phyloP scores from a whole-genome alignment of 805 yeast genomes.

The Henningerozyma blattae region DNA sequence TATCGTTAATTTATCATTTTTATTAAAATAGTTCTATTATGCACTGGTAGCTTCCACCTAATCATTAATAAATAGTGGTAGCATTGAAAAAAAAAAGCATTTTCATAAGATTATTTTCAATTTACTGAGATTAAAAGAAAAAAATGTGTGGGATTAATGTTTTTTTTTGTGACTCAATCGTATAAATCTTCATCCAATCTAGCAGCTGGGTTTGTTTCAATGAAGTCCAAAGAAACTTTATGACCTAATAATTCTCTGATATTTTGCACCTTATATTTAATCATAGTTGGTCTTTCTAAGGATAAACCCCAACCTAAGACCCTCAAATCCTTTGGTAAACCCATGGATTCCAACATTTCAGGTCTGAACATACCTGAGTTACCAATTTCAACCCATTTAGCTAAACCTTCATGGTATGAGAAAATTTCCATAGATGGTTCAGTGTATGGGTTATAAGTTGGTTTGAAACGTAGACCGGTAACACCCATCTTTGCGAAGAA shows the following conservation, averaged over 20 bases:
- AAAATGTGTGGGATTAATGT: neutral
- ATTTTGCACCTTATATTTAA: constrained; percentile 89
- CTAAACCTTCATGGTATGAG: constrained; percentile 90
- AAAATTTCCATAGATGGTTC: constrained; percentile 97
- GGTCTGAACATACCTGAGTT: constrained; percentile 99
- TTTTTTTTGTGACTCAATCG: constrained; percentile 12
- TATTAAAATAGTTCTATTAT: no score
- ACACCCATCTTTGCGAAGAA: constrained; percentile 98
- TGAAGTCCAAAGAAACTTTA: constrained; percentile 87
- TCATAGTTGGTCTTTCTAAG: constrained; percentile 98
- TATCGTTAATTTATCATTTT: no score
- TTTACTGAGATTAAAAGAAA: no score
- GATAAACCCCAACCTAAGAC: constrained; percentile 97
- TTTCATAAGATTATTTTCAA: no score
- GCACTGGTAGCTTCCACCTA: no score
- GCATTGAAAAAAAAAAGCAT: no score
- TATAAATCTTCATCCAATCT: constrained; percentile 73
- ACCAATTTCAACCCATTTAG: constrained; percentile 98
- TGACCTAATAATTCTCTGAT: constrained; percentile 96
- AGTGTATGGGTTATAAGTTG: constrained; percentile 98
- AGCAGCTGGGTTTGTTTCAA: constrained; percentile 95
- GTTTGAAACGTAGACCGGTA: constrained; percentile 86
- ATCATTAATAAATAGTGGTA: no score
- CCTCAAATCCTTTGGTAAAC: constrained; percentile 85
- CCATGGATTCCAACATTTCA: constrained; percentile 98